Evolutionary conservation across 306 rosid species (phyloP), one percentile per base, ranked within the genome.

Genomic region (Ceratonia siliqua): DNA sequence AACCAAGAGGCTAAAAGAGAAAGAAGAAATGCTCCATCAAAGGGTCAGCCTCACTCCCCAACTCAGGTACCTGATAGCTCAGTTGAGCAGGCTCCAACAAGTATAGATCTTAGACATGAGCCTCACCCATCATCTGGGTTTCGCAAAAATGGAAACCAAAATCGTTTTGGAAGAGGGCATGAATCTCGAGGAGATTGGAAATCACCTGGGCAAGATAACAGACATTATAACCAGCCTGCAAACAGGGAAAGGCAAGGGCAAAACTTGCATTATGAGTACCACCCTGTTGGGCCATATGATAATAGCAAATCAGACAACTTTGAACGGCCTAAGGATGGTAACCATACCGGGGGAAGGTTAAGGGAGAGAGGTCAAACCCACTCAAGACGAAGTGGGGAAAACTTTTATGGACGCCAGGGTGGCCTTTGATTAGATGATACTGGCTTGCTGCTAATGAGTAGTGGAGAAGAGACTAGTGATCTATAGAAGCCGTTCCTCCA

Each of bases 171-270:
- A 43, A 85, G 86, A 83, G 90, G 84, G 50, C 82, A 79, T 17
- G 98, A 95, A 53, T 73, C 93, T 18, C 91, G 81, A 45, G 87
- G 88, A 69, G 93, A 90, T 82, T 87, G 83, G 90, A 92, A 79
- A 67, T 70, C 76, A 66, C 78, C 83, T 2, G 85, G 80, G 41
- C 93, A 87, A 50, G 92, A 89, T 68, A 77, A 52, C 77, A 89
- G 77, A 81, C 92, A 79, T 57, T 78, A 82, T 78, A 82, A 82
- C 39, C 89, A 73, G 17, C 67, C 89, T 73, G 55, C 76, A 30
- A 82, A 82, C 83, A 70, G 88, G 73, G 99, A 92, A 68, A 94
- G 90, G 81, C 96, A 81, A 42, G 87, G 92, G 77, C 83, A 84
- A 24, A 79, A 82, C 81, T 33, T 56, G 12, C 97, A 87, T 53